Conservation (phyloP, 441 rosid genomes). For the Pelargonium cotyledonis region DNA sequence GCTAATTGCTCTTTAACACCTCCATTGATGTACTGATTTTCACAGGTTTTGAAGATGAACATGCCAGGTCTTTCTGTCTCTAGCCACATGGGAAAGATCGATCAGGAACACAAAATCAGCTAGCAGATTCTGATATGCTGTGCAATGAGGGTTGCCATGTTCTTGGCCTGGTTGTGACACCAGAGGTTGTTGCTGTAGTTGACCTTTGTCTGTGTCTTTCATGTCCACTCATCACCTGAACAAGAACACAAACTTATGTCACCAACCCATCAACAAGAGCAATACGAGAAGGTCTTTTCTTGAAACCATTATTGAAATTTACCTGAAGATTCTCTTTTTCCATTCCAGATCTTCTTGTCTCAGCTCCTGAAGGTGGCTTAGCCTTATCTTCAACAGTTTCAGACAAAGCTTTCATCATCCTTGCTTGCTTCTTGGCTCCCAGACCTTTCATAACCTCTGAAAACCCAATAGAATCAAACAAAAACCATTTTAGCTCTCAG, state of each 20-base stretch:
- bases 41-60: constrained; percentile 14
- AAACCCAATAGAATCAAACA: constrained; percentile 11
- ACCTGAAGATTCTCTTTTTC: constrained; percentile 29
- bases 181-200: constrained; percentile 32
- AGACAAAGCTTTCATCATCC: constrained; percentile 37
- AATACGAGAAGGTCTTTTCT: not conserved
- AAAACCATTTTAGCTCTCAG: not conserved
- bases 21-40: constrained; percentile 12
- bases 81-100: not conserved
- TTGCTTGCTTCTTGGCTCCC: constrained; percentile 61
- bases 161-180: constrained; percentile 38
- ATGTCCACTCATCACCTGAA: constrained; percentile 32
- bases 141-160: constrained; percentile 83
- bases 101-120: constrained; percentile 21
- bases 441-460: constrained; percentile 79
- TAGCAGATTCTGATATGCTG: constrained; percentile 72
- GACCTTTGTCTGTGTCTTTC: constrained; percentile 47
- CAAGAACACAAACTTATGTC: not conserved
- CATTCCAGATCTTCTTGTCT: constrained; percentile 30
- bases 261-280: not conserved
- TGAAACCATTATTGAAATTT: not conserved
- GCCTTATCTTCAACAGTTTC: constrained; percentile 25
- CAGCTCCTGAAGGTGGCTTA: not conserved
- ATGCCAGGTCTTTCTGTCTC: constrained; percentile 12
- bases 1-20: constrained; percentile 1